phyloP scores from a whole-genome alignment of 2,329 filamentous ascomycete genomes.

The Colletotrichum kahawae region DNA sequence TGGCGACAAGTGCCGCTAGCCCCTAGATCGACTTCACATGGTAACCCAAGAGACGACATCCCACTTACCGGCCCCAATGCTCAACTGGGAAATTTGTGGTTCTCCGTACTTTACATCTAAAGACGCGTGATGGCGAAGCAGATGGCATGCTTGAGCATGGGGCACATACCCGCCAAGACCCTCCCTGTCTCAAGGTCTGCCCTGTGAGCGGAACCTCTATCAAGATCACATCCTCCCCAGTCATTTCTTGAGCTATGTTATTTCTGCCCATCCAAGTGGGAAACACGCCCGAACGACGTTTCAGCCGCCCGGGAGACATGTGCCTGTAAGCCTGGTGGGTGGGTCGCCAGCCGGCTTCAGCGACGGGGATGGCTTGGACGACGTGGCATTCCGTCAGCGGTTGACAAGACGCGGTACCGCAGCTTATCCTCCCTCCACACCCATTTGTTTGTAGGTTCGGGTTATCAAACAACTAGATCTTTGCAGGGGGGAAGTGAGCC shows the following conservation, averaged over 20 bases:
- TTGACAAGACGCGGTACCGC: not conserved
- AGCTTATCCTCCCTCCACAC: not conserved
- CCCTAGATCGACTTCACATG: not conserved
- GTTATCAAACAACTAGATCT: not conserved
- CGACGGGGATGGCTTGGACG: constrained; percentile 15
- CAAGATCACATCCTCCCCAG: not conserved
- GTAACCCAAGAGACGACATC: not conserved
- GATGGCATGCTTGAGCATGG: not conserved
- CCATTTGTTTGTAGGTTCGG: not conserved
- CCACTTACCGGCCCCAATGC: not conserved
- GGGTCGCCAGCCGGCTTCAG: not conserved
- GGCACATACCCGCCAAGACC: not conserved
- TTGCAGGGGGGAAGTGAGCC: not conserved
- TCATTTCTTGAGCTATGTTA: not conserved
- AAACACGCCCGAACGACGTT: not conserved
- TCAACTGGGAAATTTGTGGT: not conserved
- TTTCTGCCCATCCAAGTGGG: not conserved
- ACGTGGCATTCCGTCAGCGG: not conserved
- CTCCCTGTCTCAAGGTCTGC: not conserved
- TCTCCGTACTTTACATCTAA: not conserved
- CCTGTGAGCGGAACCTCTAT: not conserved
- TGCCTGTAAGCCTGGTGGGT: not conserved
- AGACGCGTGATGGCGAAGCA: not conserved
- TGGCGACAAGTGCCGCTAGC: not conserved
- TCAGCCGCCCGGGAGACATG: not conserved